Base-by-base conservation (phyloP, 495 filamentous ascomycete species). In the Podospora australis region DNA sequence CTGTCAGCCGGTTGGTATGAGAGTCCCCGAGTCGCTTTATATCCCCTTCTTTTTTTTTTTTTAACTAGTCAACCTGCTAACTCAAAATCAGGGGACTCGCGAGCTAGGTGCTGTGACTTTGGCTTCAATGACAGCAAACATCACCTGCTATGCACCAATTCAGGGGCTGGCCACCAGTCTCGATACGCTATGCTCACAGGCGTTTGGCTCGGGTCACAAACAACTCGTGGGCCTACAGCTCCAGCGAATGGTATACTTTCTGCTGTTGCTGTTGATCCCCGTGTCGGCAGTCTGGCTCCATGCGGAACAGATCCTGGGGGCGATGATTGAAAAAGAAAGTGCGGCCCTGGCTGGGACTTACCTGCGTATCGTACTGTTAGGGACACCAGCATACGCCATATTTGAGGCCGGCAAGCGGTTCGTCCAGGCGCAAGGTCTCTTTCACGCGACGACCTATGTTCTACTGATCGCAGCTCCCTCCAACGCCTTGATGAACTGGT, bases 381-480 rank as follows among this genome's bases (percentile, higher is more conserved):
- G 85, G 10, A 74, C 82, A 6, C 85, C 85, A 7, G 85, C 79
- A 0, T 84, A 82, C 60, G 80, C 82, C 0, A 66, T 65, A 6
- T 88, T 89, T 59, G 85, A 89, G 54, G 70, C 70, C 36, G 81
- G 79, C 9, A 89, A 89, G 58, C 70, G 85, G 28, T 88, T 83
- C 59, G 68, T 86, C 9, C 83, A 88, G 61, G 81, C 85, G 1
- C 86, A 88, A 52, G 85, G 86, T 10, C 50, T 84, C 8, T 89
- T 89, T 53, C 66, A 73, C 17, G 84, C 82, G 1, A 86, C 78
- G 2, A 80, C 83, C 21, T 83, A 82, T 49, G 78, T 83, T 14
- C 66, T 89, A 7, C 59, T 88, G 19, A 66, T 88, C 39, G 78
- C 76, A 39, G 82, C 85, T 20, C 83, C 84, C 8, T 45, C 81